Base-by-base conservation (phyloP, 2,329 filamentous ascomycete genomes). In the Colletotrichum somersetense region DNA sequence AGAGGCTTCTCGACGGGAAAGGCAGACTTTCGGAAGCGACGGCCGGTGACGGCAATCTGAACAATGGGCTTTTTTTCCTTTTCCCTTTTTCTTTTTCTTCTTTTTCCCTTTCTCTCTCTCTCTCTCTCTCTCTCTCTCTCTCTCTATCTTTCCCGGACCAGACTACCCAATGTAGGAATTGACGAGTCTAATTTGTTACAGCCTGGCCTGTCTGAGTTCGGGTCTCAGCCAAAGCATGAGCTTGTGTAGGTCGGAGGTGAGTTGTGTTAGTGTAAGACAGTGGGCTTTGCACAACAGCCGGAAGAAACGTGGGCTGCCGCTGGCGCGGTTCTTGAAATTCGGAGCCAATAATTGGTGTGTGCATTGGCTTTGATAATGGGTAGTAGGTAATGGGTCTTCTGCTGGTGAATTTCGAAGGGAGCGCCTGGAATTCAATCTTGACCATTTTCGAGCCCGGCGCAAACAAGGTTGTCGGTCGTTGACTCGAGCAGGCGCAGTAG, bases 251-350 rank as follows among this genome's bases (percentile, higher is more conserved):
- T 61, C 20, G 18, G 18, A 44, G 12, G 56, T 26, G 33, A n/a
- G 5, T 61, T 40, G 46, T 11, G 46, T 46, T 46, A n/a, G 58
- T 52, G n/a, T 63, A 66, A 67, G 67, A 58, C 53, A 26, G 38
- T 44, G 5, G 62, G 26, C 50, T 65, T 72, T 55, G 66, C 59
- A 69, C 69, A 14, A 69, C 53, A 56, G 33, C 33, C 53, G 68
- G 61, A 55, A 61, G 66, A 70, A 72, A 65, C 70, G 66, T 72
- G 66, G 59, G 69, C 69, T 70, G 55, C 48, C 61, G 67, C 44
- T 55, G 66, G 61, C 66, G 53, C 59, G 38, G 44, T 62, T 72
- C 48, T 46, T 69, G 59, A 56, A 59, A 61, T 61, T 72, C 38
- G 55, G 63, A 38, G 55, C 58, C 61, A 55, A 61, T 61, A 33